These are phyloP conservation scores for Eucalyptus regnans DNA, from an alignment of 345 rosid genomes.

Conservation along the genomic window DNA sequence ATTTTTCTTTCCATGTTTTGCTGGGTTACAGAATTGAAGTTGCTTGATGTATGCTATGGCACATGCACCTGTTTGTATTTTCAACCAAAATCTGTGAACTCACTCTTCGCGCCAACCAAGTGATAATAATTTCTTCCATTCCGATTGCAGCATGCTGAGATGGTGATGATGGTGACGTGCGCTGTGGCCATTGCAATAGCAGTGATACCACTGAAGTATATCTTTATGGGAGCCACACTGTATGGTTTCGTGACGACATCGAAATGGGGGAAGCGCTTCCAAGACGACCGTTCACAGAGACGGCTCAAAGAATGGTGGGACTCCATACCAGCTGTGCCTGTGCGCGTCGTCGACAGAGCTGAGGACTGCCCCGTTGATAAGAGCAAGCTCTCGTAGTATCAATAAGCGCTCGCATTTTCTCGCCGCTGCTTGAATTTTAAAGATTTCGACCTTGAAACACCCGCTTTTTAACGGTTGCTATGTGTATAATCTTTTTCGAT, in stretches of 20 bases:
- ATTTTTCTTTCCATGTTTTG: not conserved
- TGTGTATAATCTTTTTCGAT: not conserved
- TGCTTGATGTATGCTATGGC: not conserved
- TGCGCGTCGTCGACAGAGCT: slow-evolving; percentile 29
- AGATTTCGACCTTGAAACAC: not conserved
- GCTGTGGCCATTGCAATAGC: slow-evolving; percentile 43
- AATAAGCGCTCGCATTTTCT: not conserved
- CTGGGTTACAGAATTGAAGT: not conserved
- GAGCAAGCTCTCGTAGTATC: not conserved
- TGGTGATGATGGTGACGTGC: slow-evolving; percentile 28
- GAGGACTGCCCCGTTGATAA: not conserved
- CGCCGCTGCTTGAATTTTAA: not conserved
- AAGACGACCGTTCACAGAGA: slow-evolving; percentile 41
- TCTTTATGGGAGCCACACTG: slow-evolving; percentile 23
- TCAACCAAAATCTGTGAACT: not conserved
- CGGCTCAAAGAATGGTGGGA: slow-evolving; percentile 91
- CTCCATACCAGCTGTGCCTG: slow-evolving; percentile 60
- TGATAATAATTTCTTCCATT: not conserved
- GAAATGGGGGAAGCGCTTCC: slow-evolving; percentile 24
- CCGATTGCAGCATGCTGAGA: slow-evolving; percentile 52
- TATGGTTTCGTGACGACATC: slow-evolving; percentile 34
- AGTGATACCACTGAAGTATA: slow-evolving; percentile 39
- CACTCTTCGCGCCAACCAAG: not conserved
- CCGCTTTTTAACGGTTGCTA: not conserved
- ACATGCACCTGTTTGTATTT: not conserved